Percentiles rank a stretch among this genome's conserved stretches.
Conservation (phyloP, 768 basidiomycete species). For the Postia placenta region DNA sequence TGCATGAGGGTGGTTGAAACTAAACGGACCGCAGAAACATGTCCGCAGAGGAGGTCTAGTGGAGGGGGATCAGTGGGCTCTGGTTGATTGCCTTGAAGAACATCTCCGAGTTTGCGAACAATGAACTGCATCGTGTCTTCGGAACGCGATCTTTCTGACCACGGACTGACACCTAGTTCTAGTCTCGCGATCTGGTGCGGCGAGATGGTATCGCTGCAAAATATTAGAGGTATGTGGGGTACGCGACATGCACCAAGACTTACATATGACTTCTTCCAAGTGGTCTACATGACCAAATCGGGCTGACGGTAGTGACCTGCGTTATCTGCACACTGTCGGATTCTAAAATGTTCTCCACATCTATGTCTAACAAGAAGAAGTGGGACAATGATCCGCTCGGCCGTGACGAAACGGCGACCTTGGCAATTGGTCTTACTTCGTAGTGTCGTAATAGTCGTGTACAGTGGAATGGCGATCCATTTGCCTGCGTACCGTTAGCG, state of each 20-base stretch:
- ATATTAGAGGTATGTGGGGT: neutral
- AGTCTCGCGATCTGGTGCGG: constrained; percentile 45
- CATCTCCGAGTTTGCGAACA: constrained; percentile 38
- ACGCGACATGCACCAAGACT: constrained; percentile 22
- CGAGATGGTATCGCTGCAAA: constrained; percentile 34
- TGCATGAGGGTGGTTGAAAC: neutral
- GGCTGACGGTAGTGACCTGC: constrained; percentile 61
- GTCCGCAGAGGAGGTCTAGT: constrained; percentile 45
- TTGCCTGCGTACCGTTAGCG: constrained; percentile 29
- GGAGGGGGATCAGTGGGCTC: constrained; percentile 41
- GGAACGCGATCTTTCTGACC: constrained; percentile 31
- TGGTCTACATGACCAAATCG: constrained; percentile 54
- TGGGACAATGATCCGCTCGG: constrained; percentile 44
- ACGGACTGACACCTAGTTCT: constrained; percentile 35
- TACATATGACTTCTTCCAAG: constrained; percentile 36
- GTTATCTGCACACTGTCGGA: constrained; percentile 39
- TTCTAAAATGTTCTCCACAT: constrained; percentile 46
- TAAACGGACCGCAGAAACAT: constrained; percentile 38
- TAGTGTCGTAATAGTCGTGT: constrained; percentile 48
- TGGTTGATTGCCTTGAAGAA: constrained; percentile 43
- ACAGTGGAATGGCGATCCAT: constrained; percentile 48
- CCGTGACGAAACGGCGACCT: constrained; percentile 42
- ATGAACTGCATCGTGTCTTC: constrained; percentile 46
- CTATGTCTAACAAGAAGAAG: constrained; percentile 48
- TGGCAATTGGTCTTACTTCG: constrained; percentile 56